Base-by-base conservation (phyloP, 768 basidiomycete species). In the Mycena sanguinolenta region DNA sequence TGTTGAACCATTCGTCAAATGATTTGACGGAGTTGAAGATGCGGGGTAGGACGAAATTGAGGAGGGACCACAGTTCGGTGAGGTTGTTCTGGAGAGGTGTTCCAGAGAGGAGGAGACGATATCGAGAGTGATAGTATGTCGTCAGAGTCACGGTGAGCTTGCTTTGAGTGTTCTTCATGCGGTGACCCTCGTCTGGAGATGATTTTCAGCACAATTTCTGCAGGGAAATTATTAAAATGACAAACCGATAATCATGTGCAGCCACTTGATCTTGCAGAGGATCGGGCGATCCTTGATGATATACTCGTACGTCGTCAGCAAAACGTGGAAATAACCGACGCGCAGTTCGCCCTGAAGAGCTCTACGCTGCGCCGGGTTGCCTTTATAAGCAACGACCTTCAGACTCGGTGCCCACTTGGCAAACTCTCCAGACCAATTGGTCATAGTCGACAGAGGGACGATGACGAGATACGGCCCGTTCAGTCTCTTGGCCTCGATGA, bases 1-100 rank as follows among this genome's bases (percentile, higher is more conserved):
- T 98, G 84, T 98, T 99, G 88, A 99, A 99, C 98, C 98, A 99
- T 78, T 99, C 98, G 76, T 99, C 98, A 79, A 99, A 99, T 25
- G 96, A 97, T 80, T 98, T 97, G 70, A 98, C 96, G 0, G 97
- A 99, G 84, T 98, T 99, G 88, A 99, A 99, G 78, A 99, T 91
- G 82, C 95, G 96, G 17, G 95, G 95, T 7, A 96, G 87, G 38
- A 93, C 96, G 78, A 98, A 98, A 80, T 98, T 98, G 77, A 98
- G 91, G 54, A 98, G 86, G 0, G 97, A 89, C 96, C 97, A 98
- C 49, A 98, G 82, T 81, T 98, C 97, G 7, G 96, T 96, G 39
- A 98, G 90, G 79, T 98, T 98, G 84, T 98, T 98, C 82, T 98
- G 96, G 13, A 98, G 87, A 12, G 97, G 97, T 1, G 97, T 98